Evolutionary conservation across 331 rosid genomes (phyloP), one percentile per base, ranked within the genome.

Genomic region (Malus hybrid): DNA sequence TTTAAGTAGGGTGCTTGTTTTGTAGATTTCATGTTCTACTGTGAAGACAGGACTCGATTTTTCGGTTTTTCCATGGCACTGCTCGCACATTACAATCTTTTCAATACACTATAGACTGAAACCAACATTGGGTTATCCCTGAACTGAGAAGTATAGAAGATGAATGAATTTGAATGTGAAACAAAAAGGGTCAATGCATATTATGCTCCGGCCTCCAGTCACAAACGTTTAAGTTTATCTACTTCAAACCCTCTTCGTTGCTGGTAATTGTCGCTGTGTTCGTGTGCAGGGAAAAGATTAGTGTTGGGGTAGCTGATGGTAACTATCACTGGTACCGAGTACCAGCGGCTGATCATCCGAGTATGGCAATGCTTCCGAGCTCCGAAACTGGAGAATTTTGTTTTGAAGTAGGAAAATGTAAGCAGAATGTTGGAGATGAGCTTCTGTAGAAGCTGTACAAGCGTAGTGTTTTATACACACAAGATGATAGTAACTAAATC

Each of bases 231-330:
- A 3, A 20, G 34, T 56, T 13, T 3, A 32, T 19, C 64, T 71
- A 28, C n/a, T 36, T 18, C 33, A 55, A 61, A 9, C 20, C 64
- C 12, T 52, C 63, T 28, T 70, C 18, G 30, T 13, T 48, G 44
- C 18, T 56, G 61, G 52, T 71, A 42, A 20, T 52, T 70, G 10
- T 71, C 52, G 33, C 30, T n/a, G 11, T 53, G 32, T 53, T 19
- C 11, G 15, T 71, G 75, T 72, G 66, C 76, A 60, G 67, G 67
- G 56, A 72, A 36, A 15, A 58, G 28, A 72, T 19, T 57, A 46
- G 24, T 56, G 14, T 9, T 60, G 3, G 15, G 67, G 5, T 63
- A 28, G 42, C 67, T 63, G 39, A 63, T 63, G 42, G 22, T n/a
- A 34, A 6, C 39, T 34, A 34, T 34, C 39, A 34, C 56, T 11